Base-by-base conservation (phyloP, 306 rosid species). In the Begonia loranthoides region DNA sequence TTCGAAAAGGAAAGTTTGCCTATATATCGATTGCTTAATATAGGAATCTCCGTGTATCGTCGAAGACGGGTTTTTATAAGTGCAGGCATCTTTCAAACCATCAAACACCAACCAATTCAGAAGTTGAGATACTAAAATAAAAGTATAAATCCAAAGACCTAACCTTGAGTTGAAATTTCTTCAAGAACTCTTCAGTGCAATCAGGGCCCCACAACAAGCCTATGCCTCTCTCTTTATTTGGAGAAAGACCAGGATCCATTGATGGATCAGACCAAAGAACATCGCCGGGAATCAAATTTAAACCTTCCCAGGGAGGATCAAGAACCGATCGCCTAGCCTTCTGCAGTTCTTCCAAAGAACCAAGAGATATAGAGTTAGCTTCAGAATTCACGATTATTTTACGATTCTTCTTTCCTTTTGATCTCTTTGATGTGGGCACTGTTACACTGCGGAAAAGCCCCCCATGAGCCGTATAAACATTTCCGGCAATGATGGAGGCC, bases 221-320 rank as follows among this genome's bases (percentile, higher is more conserved):
- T 58, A 87, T 87, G 54, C 96, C 96, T 66, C 96, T 78, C 60
- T 76, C 96, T 60, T 64, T 80, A 71, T 87, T 83, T 3, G 81
- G 96, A 60, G 81, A 73, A 73, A 87, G 93, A 13, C 96, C 96
- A 8, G 70, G 74, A 5, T 4, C 70, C 66, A 77, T 78, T 2
- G 96, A 87, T 10, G 94, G 96, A 70, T 87, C 96, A 9, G 96
- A 87, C 96, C 96, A 87, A 72, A 87, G 69, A 62, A 87, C 94
- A 58, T 87, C 96, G 6, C 96, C 96, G 6, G 96, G 96, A 58
- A 87, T 87, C 76, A 87, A 73, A 67, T 87, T 87, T 45, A 59
- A 10, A 54, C 94, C 94, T 76, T 83, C 96, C 96, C 94, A 87
- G 0, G 96, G 94, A 69, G 96, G 96, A 76, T 87, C 96, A 68